Conservation (phyloP, 73 alveolate species). For the Stentor coeruleus region DNA sequence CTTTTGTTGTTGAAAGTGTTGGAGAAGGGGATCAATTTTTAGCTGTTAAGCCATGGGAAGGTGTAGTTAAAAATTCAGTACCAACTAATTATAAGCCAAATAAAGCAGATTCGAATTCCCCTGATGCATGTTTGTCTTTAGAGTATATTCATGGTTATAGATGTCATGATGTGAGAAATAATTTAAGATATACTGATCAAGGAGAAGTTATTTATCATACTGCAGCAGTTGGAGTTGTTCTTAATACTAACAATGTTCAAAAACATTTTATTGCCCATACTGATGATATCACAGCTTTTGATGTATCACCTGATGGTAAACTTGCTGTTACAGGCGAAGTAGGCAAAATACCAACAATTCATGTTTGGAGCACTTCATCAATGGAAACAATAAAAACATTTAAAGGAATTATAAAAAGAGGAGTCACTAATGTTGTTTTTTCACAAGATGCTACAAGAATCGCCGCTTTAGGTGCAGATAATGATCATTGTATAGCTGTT, state of each 20-base stretch:
- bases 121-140: slow-evolving; percentile 88
- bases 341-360: slow-evolving; percentile 88
- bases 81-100: slow-evolving; percentile 78
- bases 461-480: slow-evolving; percentile 90
- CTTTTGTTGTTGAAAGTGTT: slow-evolving; percentile 42
- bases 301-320: slow-evolving; percentile 72
- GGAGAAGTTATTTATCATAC: slow-evolving; percentile 89
- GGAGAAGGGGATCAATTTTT: slow-evolving; percentile 43
- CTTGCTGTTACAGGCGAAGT: slow-evolving; percentile 90
- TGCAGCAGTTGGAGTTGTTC: slow-evolving; percentile 88
- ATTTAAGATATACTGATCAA: slow-evolving; percentile 64
- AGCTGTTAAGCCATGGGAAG: slow-evolving; percentile 37
- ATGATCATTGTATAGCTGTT: slow-evolving; percentile 89
- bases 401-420: slow-evolving; percentile 82
- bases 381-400: slow-evolving; percentile 76
- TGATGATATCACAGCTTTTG: slow-evolving; percentile 94
- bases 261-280: slow-evolving; percentile 83
- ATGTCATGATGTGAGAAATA: slow-evolving; percentile 96
- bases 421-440: slow-evolving; percentile 81
- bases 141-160: slow-evolving; percentile 97
- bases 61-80: slow-evolving; percentile 34
- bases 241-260: slow-evolving; percentile 67
- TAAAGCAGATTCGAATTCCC: slow-evolving; percentile 84
- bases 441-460: slow-evolving; percentile 86
- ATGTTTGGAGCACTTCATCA: slow-evolving; percentile 89